phyloP scores from a whole-genome alignment of 2,329 filamentous ascomycete genomes.

The Apiospora saccharicola region DNA sequence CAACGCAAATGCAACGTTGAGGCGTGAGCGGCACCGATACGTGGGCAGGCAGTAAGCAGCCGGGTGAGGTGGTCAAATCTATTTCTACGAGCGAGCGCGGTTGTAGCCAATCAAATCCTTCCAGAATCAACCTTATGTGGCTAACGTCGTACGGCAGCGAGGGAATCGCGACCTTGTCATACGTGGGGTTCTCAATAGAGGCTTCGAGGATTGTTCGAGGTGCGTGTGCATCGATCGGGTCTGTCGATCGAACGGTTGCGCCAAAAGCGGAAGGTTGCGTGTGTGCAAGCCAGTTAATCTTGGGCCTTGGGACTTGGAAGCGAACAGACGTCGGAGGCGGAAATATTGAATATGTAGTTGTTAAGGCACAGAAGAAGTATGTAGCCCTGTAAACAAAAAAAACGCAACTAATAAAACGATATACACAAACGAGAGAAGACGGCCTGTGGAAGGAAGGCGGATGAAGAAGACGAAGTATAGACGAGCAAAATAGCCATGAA shows the following conservation, averaged over 20 bases:
- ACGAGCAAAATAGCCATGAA: background rate
- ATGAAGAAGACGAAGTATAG: background rate
- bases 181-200: background rate
- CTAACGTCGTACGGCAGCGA: background rate
- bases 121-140: slow-evolving; percentile 13
- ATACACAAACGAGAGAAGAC: slow-evolving; percentile 11
- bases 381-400: slow-evolving; percentile 1
- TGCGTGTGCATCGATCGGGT: background rate
- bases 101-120: slow-evolving; percentile 12
- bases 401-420: background rate
- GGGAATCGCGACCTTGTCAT: slow-evolving; percentile 7
- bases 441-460: background rate
- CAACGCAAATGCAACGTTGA: slow-evolving; percentile 18
- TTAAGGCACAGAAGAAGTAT: background rate
- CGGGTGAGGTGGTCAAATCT: background rate
- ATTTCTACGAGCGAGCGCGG: background rate
- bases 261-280: slow-evolving; percentile 18
- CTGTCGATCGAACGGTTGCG: slow-evolving; percentile 7
- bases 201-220: background rate
- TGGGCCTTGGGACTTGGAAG: background rate
- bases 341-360: background rate
- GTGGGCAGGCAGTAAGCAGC: slow-evolving; percentile 16
- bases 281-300: slow-evolving; percentile 8
- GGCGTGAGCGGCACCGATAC: slow-evolving; percentile 8
- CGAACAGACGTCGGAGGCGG: background rate